These are phyloP conservation scores for Syncephalastrum monosporum DNA, from an alignment of 371 early-diverging fungal species.

Conservation along the genomic window DNA sequence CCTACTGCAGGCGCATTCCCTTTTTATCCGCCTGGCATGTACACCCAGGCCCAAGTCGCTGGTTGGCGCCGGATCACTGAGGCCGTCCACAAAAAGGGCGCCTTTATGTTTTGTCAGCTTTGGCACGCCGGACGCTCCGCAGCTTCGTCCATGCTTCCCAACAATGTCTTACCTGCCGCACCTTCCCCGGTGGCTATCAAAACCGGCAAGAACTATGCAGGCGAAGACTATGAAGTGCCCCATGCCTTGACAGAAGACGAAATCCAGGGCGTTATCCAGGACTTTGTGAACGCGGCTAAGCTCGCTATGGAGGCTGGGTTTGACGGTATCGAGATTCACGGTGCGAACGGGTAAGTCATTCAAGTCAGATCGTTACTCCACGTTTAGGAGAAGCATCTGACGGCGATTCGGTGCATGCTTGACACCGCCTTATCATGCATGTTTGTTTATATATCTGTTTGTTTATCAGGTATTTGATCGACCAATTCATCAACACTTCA, in stretches of 20 bases:
- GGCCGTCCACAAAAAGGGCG: constrained; percentile 56
- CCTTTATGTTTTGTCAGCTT: constrained; percentile 58
- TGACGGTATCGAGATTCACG: constrained; percentile 58
- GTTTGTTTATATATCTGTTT: no score
- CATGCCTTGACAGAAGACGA: constrained; percentile 59
- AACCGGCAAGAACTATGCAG: constrained; percentile 1
- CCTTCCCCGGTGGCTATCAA: constrained; percentile 28
- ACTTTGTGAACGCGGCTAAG: constrained; percentile 29
- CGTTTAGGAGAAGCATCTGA: no score
- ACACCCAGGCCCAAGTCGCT: constrained; percentile 48
- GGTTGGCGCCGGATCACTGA: constrained; percentile 57
- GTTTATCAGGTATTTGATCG: constrained; percentile 43
- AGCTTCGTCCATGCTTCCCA: constrained; percentile 9
- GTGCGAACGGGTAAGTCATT: constrained; percentile 44
- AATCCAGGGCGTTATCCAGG: constrained; percentile 54
- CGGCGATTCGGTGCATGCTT: no score
- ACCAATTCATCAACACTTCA: constrained; percentile 46
- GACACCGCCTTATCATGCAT: no score
- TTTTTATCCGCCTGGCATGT: constrained; percentile 37
- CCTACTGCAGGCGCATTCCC: constrained; percentile 36
- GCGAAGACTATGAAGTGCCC: constrained; percentile 43
- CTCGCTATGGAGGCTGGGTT: constrained; percentile 6
- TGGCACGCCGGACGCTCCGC: constrained; percentile 47
- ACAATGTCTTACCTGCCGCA: constrained; percentile 21
- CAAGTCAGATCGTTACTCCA: no score